Evolutionary conservation across 345 rosid genomes (phyloP), one percentile per base, ranked within the genome.

Genomic region (Pugionium cornutum): DNA sequence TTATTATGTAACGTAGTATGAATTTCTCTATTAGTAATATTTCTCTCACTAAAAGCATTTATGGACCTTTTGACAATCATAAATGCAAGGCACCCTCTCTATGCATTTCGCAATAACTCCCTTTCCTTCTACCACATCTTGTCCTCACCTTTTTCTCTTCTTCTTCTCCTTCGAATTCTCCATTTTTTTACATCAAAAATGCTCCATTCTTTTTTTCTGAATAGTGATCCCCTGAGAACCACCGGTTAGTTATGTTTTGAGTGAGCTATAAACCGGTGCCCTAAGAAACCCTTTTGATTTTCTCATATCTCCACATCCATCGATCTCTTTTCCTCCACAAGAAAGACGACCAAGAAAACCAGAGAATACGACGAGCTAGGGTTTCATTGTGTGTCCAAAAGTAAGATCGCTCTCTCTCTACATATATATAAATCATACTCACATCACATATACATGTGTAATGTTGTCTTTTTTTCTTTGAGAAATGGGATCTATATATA

Each of bases 41-140:
- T 73, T 80, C 64, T 78, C 78, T 71, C 74, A 44, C 68, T 67
- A 39, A 79, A 82, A 60, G 77, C 68, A 74, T 67, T 74, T 53
- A 67, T 61, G 58, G 73, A 74, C 36, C 52, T 67, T 74, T 67
- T 46, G 64, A 66, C n/a, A 73, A 73, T 80, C 87, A 89, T 89
- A 80, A 92, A 89, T 92, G 88, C 86, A 28, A 46, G 56, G 75
- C 89, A 87, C 80, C 89, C 75, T 74, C 89, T 89, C 89, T 49
- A 76, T 67, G 73, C 77, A 70, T 85, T 80, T 80, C 54, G 87
- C 89, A 87, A 78, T 87, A 77, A 89, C 89, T 89, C 83, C 81
- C 70, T 72, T 54, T 50, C 57, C 76, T 18, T 18, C 78, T 74
- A 71, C 77, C 80, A 73, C 77, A 73, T 62, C 83, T 50, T 78